Conservation (phyloP, 352 stramenopile species). For the Thraustotheca clavata region DNA sequence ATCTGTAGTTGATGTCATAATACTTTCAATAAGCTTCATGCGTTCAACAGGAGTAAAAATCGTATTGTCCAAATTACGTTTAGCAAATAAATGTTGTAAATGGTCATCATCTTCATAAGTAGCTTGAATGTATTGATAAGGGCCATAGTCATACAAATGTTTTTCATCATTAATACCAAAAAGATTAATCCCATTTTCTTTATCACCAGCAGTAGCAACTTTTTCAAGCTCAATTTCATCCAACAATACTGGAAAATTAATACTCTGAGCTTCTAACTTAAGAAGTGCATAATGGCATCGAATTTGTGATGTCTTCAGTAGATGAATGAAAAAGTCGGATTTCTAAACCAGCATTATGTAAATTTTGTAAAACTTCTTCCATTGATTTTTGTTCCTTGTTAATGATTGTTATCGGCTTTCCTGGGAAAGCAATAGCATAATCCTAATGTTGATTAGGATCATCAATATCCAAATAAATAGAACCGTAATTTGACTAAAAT, state of each 20-base stretch:
- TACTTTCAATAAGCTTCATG: conserved; percentile 72
- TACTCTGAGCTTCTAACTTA: conserved; percentile 51
- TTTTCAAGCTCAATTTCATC: conserved; percentile 48
- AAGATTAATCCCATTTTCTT: conserved; percentile 57
- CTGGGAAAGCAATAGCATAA: conserved; percentile 80
- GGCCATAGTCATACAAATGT: conserved; percentile 59
- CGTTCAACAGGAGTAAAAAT: conserved; percentile 71
- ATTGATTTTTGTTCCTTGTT: conserved; percentile 35
- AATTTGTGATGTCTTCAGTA: conserved; percentile 61
- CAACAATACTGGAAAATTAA: conserved; percentile 68
- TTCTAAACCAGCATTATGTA: conserved; percentile 49
- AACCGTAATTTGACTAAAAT: conserved; percentile 22
- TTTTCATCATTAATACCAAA: conserved; percentile 79
- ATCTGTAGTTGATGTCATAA: conserved; percentile 62
- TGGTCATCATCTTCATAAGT: conserved; percentile 65
- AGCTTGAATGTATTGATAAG: conserved; percentile 81
- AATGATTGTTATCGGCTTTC: conserved; percentile 50
- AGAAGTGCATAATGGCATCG: conserved; percentile 63
- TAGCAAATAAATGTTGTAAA: conserved; percentile 56
- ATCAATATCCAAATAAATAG: conserved; percentile 10
- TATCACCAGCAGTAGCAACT: conserved; percentile 58
- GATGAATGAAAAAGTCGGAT: conserved; percentile 69
- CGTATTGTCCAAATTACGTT: conserved; percentile 30
- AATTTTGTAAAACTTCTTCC: conserved; percentile 66
- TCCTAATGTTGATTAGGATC: conserved; percentile 41